These are phyloP conservation scores for Septoria linicola DNA, from an alignment of 2,329 filamentous ascomycete genomes.

Conservation along the genomic window DNA sequence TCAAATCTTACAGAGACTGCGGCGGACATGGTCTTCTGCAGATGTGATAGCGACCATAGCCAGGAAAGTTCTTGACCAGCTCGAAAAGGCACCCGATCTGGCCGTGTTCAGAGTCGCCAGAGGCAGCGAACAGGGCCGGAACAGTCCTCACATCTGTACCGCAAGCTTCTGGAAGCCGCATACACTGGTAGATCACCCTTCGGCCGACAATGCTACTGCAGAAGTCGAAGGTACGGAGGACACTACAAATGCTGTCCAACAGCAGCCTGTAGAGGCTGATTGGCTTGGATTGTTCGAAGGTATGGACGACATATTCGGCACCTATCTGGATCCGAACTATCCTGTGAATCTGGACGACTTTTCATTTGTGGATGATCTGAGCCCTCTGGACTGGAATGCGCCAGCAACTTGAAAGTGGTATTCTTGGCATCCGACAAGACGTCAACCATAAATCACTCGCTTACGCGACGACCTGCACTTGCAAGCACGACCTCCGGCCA, in stretches of 20 bases:
- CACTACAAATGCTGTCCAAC: not conserved
- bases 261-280: constrained; percentile 14
- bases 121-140: constrained; percentile 13
- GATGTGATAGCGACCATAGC: constrained; percentile 45
- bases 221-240: constrained; percentile 7
- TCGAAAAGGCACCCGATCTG: constrained; percentile 32
- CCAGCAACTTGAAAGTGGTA: constrained; percentile 13
- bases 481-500: too few relatives aligned
- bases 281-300: constrained; percentile 34
- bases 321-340: constrained; percentile 38
- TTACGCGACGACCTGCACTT: not conserved
- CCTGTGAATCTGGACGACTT: constrained; percentile 38
- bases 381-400: constrained; percentile 27
- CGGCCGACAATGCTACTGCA: constrained; percentile 6
- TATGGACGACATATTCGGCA: constrained; percentile 38
- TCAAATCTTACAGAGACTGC: constrained; percentile 44
- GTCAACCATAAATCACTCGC: not conserved
- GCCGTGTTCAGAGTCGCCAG: constrained; percentile 31
- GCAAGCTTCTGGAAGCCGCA: constrained; percentile 25
- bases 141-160: constrained; percentile 25
- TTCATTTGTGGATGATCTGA: constrained; percentile 34
- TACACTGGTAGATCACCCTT: constrained; percentile 23
- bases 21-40: constrained; percentile 48
- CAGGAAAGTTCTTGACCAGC: constrained; percentile 35
- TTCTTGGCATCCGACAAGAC: constrained; percentile 1